Conservation (phyloP, 2,329 filamentous ascomycete species). For the Arthrobotrys sinensis region DNA sequence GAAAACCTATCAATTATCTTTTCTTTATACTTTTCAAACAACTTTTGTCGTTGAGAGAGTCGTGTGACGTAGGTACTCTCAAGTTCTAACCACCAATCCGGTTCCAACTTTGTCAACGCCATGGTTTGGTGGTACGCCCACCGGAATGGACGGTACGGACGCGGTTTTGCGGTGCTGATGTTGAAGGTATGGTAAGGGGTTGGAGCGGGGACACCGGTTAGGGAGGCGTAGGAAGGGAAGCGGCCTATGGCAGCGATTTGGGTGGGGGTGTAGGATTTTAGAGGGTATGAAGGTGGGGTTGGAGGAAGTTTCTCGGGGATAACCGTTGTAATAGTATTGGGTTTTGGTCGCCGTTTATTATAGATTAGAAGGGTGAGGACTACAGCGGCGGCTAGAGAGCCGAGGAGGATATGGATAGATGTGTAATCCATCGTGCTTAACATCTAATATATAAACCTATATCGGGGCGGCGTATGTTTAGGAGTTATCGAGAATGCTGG, state of each 20-base stretch:
- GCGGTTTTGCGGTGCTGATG: constrained; percentile 77
- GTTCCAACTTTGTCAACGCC: constrained; percentile 84
- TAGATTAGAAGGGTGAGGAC: not conserved
- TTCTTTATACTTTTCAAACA: constrained; percentile 77
- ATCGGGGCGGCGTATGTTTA: too few relatives aligned
- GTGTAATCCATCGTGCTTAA: not conserved
- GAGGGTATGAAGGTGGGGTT: not conserved
- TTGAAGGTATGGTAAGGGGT: constrained; percentile 76
- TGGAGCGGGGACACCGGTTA: constrained; percentile 83
- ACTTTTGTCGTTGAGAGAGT: constrained; percentile 77
- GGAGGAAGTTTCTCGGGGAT: not conserved
- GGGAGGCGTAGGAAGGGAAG: constrained; percentile 82
- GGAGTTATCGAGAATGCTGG: too few relatives aligned
- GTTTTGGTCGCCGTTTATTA: not conserved
- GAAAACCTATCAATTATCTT: constrained; percentile 78
- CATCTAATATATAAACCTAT: not conserved
- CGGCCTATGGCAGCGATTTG: constrained; percentile 80
- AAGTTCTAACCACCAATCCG: constrained; percentile 91
- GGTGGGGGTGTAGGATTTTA: constrained; percentile 24
- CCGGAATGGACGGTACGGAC: constrained; percentile 85
- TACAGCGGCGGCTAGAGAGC: not conserved
- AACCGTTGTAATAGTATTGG: not conserved
- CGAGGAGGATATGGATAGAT: not conserved
- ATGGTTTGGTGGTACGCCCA: constrained; percentile 93
- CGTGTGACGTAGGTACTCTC: constrained; percentile 79